Conservation (phyloP, 192 early-diverging fungal genomes). For the Chytriomyces sp. region DNA sequence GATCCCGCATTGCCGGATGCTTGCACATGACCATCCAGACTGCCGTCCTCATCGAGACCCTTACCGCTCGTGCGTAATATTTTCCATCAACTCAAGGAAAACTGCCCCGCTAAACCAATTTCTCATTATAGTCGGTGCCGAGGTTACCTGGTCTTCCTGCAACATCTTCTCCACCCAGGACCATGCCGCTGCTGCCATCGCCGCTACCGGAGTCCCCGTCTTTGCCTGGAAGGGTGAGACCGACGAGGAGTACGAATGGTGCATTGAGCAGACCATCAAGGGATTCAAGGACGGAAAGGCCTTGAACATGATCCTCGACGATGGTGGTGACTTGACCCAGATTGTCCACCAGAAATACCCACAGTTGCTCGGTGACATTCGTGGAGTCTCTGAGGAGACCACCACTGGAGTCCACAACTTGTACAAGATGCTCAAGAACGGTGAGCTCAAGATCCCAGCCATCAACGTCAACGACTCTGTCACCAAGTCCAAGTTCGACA, state of each 20-base stretch:
- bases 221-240: slow-evolving; percentile 99
- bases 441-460: slow-evolving; percentile 95
- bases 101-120: neutral
- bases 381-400: slow-evolving; percentile 98
- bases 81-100: neutral
- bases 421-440: slow-evolving; percentile 98
- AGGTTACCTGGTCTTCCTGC: slow-evolving; percentile 88
- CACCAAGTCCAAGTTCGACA: slow-evolving; percentile 99
- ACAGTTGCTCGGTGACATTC: slow-evolving; percentile 80
- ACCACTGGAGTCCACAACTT: slow-evolving; percentile 99
- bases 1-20: slow-evolving; percentile 96
- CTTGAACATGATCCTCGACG: slow-evolving; percentile 99
- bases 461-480: slow-evolving; percentile 99
- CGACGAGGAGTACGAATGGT: slow-evolving; percentile 99
- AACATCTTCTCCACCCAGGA: slow-evolving; percentile 99
- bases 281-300: slow-evolving; percentile 92
- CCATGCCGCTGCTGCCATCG: slow-evolving; percentile 98
- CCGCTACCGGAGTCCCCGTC: slow-evolving; percentile 89
- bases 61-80: slow-evolving; percentile 65
- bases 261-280: slow-evolving; percentile 92
- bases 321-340: slow-evolving; percentile 96
- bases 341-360: slow-evolving; percentile 97
- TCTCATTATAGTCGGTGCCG: slow-evolving; percentile 72
- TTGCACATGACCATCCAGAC: slow-evolving; percentile 99
- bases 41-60: slow-evolving; percentile 97